Evolutionary conservation across 2,329 filamentous ascomycete species (phyloP), one percentile per base, ranked within the genome.

Genomic region (Phaeoacremonium minimum): DNA sequence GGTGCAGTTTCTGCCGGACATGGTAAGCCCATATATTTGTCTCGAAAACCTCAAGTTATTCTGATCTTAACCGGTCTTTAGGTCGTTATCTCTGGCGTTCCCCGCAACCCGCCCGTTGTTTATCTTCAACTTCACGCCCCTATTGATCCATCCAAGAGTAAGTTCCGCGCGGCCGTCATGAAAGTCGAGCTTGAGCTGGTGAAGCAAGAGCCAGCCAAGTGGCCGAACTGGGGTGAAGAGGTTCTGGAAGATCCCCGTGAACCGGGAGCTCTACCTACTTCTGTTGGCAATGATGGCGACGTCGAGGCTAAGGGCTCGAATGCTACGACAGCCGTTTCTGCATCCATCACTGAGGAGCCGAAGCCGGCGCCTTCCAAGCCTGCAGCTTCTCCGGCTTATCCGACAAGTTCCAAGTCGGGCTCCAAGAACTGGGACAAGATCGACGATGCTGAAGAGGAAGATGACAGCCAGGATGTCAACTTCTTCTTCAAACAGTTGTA

Each of bases 371-470:
- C 42, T n/a, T 19, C 36, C 18, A 36, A 42, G 20, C 29, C 28
- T 15, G 20, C 29, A 3, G 28, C 33, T 28, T 20, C 43, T 32
- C 85, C 84, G 0, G 63, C 71, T 0, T 96, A 97, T 56, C 91
- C 93, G 1, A 91, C 89, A 0, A 96, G 90, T 1, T 93, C 91
- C 11, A 83, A 81, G 43, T 73, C 66, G 2, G 91, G 90, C 0
- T 79, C 86, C 4, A 95, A 95, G 63, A 77, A 98, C 62, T 98
- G 93, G 93, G 93, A 98, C 56, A 86, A 81, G 44, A 55, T 96
- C 3, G 67, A 69, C 0, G 71, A 75, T 2, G 71, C 78, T 1
- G 80, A 79, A 8, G 71, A 75, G 0, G 71, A 77, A 1, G 64
- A 74, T 11, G 71, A 75, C 42, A 74, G 71, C 2, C 79, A 83